Evolutionary conservation across 2,329 filamentous ascomycete genomes (phyloP).

Genomic region (Ophidiomyces ophidiicola): DNA sequence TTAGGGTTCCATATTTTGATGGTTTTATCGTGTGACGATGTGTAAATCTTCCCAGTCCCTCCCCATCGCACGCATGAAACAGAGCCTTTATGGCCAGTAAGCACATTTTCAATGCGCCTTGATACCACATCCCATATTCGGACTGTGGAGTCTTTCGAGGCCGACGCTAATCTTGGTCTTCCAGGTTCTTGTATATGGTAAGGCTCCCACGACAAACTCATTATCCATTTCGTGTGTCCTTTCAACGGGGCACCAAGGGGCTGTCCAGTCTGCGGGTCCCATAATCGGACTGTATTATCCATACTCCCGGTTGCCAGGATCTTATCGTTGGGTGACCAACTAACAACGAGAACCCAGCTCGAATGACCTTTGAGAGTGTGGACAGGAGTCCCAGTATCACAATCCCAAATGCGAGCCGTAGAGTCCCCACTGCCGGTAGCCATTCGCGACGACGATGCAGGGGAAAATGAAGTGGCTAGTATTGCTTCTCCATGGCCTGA

Average conservation of each 20-base stretch:
- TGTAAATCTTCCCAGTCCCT: slow-evolving; percentile 74
- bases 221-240: slow-evolving; percentile 83
- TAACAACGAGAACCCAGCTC: slow-evolving; percentile 78
- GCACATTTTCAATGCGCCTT: slow-evolving; percentile 64
- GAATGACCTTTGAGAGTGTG: slow-evolving; percentile 78
- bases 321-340: slow-evolving; percentile 72
- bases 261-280: slow-evolving; percentile 73
- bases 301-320: slow-evolving; percentile 81
- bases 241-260: slow-evolving; percentile 59
- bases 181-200: slow-evolving; percentile 67
- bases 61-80: slow-evolving; percentile 93
- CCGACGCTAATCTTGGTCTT: slow-evolving; percentile 69
- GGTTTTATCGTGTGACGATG: slow-evolving; percentile 78
- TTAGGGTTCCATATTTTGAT: slow-evolving; percentile 80
- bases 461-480: slow-evolving; percentile 73
- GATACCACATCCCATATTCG: slow-evolving; percentile 75
- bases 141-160: slow-evolving; percentile 80
- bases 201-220: slow-evolving; percentile 81
- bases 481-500: slow-evolving; percentile 88
- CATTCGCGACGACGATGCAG: slow-evolving; percentile 60
- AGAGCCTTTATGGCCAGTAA: slow-evolving; percentile 77
- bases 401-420: slow-evolving; percentile 88
- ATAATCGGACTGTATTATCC: slow-evolving; percentile 83
- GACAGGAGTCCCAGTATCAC: slow-evolving; percentile 60
- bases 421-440: slow-evolving; percentile 85